phyloP scores from a whole-genome alignment of 352 stramenopile genomes.

The Plasmopara halstedii region DNA sequence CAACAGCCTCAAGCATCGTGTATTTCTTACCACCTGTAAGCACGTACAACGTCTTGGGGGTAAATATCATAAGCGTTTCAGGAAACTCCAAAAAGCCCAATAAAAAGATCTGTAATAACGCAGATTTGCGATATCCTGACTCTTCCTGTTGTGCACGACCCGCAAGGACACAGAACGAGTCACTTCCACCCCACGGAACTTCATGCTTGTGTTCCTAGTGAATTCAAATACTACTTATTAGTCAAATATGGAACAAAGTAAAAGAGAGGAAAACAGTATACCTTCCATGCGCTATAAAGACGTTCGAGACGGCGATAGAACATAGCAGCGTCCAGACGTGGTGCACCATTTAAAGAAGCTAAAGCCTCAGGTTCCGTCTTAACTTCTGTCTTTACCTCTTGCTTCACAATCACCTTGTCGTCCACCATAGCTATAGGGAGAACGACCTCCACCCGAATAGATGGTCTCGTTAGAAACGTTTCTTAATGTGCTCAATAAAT shows the following conservation, averaged over 20 bases:
- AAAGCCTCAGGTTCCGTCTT: no score
- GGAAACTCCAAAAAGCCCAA: constrained; percentile 89
- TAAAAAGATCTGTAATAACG: constrained; percentile 86
- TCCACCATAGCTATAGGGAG: constrained; percentile 3
- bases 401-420: constrained; percentile 8
- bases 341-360: constrained; percentile 11
- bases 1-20: constrained; percentile 76
- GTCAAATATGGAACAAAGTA: neutral
- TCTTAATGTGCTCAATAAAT: no score
- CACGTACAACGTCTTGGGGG: constrained; percentile 69
- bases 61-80: constrained; percentile 90
- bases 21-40: constrained; percentile 87
- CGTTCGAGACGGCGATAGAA: constrained; percentile 80
- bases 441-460: neutral
- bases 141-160: constrained; percentile 78
- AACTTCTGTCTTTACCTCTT: constrained; percentile 29
- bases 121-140: constrained; percentile 85
- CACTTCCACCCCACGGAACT: constrained; percentile 43
- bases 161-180: constrained; percentile 77
- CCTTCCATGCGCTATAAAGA: constrained; percentile 66
- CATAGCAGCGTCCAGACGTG: constrained; percentile 48
- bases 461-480: constrained; percentile 1
- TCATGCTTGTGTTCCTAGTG: constrained; percentile 34
- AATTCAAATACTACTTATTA: no score
- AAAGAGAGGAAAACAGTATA: constrained; percentile 3